Evolutionary conservation across 768 basidiomycete genomes (phyloP), one percentile per base, ranked within the genome.

Genomic region (Lactarius indigo): DNA sequence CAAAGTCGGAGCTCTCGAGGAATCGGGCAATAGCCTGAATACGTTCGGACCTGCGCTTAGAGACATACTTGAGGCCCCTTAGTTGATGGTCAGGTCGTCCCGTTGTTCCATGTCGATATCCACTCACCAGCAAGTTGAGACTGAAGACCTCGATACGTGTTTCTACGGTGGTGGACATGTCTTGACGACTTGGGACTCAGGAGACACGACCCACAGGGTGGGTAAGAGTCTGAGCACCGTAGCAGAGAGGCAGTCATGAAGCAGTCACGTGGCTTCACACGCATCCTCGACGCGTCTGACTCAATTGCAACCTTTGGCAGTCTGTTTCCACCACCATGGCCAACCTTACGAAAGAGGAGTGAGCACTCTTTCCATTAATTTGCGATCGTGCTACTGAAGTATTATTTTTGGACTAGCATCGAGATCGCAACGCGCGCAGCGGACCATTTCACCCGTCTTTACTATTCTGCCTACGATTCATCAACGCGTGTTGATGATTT

Each of bases 21-120:
- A 85, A 83, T 39, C 82, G 80, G 23, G 90, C 86, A 68, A 97
- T 94, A 55, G 86, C 93, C 18, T 81, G 75, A 55, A 96, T 84
- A 44, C 95, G 89, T 67, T 89, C 80, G 9, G 75, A 75, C 26
- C 93, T 85, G 64, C 90, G 82, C 74, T 91, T 90, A 8, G 95
- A 83, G 57, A 97, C 84, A 72, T 85, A 91, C 74, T 92, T 93
- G 61, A 97, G 83, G 15, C 91, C 95, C 94, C 94, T 96, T 64
- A n/a, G 39, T 37, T 7, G 17, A 56, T 26, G 44, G 63, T 65
- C 44, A 60, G 37, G 17, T 5, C 18, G 3, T 26, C 33, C 30
- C 2, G 5, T 65, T 61, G 42, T 41, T 18, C 28, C 42, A 47
- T 5, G 13, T 31, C n/a, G 35, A 57, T 44, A 39, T 41, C 15